Percentiles rank a stretch among this genome's conserved stretches.
Evolutionary conservation across 208 protist species (phyloP).

Genomic region (Acanthamoeba sp.): DNA sequence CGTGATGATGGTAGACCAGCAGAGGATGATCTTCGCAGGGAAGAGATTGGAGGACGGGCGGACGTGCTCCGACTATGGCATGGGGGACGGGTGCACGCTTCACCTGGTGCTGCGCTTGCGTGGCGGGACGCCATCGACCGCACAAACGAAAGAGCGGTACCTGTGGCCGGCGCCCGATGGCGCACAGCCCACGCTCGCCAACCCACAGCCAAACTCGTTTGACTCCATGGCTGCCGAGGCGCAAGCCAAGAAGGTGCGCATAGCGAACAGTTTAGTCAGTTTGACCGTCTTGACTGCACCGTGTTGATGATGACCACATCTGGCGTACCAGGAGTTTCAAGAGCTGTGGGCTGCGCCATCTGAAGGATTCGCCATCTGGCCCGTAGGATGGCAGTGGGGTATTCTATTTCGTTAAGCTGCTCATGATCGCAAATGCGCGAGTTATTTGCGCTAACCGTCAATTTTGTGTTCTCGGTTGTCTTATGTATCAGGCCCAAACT

Average conservation of each 20-base stretch:
- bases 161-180: constrained; percentile 4
- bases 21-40: constrained; percentile 3
- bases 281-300: background rate
- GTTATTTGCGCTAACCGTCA: too few relatives aligned
- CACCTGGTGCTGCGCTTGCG: constrained; percentile 1
- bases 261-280: too few relatives aligned
- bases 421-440: too few relatives aligned
- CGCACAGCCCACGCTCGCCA: background rate
- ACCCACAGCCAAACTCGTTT: constrained; percentile 36
- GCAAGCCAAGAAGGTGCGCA: background rate
- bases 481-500: background rate
- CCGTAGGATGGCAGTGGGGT: constrained; percentile 37
- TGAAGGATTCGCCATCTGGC: background rate
- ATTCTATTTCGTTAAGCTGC: too few relatives aligned
- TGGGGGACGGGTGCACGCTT: background rate
- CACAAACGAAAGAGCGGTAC: background rate
- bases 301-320: too few relatives aligned
- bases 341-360: background rate
- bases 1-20: background rate
- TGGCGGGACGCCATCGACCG: background rate
- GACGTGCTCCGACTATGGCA: background rate
- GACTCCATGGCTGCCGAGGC: background rate
- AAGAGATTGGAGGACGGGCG: constrained; percentile 23
- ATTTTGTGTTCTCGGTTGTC: too few relatives aligned
- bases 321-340: background rate